These are phyloP conservation scores for Exophiala alcalophila DNA, from an alignment of 2,329 filamentous ascomycete genomes.

Conservation along the genomic window DNA sequence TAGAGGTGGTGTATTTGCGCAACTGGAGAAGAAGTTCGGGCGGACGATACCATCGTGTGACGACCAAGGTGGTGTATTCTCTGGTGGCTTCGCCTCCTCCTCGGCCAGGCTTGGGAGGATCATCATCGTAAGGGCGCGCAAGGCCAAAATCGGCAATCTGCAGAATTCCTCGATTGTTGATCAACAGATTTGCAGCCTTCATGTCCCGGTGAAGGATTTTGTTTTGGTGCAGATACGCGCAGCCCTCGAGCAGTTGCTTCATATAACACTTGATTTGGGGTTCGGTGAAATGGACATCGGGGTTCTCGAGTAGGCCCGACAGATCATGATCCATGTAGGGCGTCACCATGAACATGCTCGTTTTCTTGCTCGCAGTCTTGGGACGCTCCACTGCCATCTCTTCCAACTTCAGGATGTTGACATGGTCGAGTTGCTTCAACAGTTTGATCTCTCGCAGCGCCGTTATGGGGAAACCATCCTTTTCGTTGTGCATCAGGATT, in stretches of 20 bases:
- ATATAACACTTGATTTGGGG: constrained; percentile 98
- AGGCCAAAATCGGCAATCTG: constrained; percentile 98
- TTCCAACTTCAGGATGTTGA: constrained; percentile 79
- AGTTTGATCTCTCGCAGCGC: constrained; percentile 96
- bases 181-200: constrained; percentile 96
- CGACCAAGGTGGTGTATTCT: constrained; percentile 95
- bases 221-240: constrained; percentile 84
- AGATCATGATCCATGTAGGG: constrained; percentile 99
- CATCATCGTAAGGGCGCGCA: constrained; percentile 87
- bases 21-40: constrained; percentile 88
- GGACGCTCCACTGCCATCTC: constrained; percentile 92
- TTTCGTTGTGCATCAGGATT: constrained; percentile 99
- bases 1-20: constrained; percentile 90
- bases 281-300: constrained; percentile 79
- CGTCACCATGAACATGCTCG: constrained; percentile 96
- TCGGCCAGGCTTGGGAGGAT: constrained; percentile 69
- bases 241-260: constrained; percentile 83
- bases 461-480: constrained; percentile 99
- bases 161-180: constrained; percentile 87
- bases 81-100: constrained; percentile 80
- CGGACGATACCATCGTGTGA: constrained; percentile 94
- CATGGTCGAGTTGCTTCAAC: constrained; percentile 88
- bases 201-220: constrained; percentile 94
- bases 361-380: constrained; percentile 71
- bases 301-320: constrained; percentile 94